phyloP scores from a whole-genome alignment of 345 rosid species.

The Eucalyptus rudis region DNA sequence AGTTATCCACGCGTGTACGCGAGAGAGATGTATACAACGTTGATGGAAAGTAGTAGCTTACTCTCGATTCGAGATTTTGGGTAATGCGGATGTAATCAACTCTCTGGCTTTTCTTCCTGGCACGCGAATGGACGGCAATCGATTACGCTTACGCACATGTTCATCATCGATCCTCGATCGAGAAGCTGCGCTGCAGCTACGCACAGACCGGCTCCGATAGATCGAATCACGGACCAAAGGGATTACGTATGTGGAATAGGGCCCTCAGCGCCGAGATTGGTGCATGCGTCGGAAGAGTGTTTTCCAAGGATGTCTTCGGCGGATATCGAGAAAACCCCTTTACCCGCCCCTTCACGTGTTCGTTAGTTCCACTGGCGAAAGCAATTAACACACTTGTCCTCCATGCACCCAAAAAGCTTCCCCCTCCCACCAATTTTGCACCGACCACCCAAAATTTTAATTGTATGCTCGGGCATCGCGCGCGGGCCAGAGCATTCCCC shows the following conservation, averaged over 20 bases:
- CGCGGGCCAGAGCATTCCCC: not conserved
- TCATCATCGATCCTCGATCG: not conserved
- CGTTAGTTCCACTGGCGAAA: not conserved
- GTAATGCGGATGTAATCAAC: not conserved
- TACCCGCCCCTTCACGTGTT: not conserved
- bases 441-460: not conserved
- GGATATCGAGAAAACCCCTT: not conserved
- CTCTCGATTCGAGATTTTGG: not conserved
- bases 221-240: not conserved
- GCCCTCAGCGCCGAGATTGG: not conserved
- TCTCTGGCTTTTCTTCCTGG: not conserved
- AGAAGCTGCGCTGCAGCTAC: not conserved
- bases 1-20: not conserved
- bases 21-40: not conserved
- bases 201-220: not conserved
- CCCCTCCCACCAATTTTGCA: not conserved
- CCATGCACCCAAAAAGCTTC: not conserved
- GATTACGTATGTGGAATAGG: not conserved
- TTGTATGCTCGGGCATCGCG: not conserved
- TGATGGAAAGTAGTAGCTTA: rapidly evolving
- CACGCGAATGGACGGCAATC: not conserved
- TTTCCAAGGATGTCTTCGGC: not conserved
- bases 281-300: not conserved
- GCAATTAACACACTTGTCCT: not conserved
- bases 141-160: not conserved